These are phyloP conservation scores for Endothia cerciana DNA, from an alignment of 2,329 filamentous ascomycete genomes.

Conservation along the genomic window DNA sequence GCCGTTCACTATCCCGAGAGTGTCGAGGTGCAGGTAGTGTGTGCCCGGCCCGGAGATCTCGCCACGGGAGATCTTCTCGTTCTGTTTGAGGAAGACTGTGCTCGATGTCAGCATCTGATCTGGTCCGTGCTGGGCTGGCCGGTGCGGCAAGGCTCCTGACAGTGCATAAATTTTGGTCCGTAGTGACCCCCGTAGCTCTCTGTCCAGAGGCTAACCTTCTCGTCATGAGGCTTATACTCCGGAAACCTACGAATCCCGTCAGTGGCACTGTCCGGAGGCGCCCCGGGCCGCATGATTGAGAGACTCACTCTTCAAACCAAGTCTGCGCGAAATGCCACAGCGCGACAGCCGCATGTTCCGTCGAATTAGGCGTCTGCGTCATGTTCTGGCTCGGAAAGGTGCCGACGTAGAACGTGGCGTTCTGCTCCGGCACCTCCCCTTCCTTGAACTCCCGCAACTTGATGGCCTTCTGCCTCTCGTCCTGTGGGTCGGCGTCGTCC, in stretches of 20 bases:
- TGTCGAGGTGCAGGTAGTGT: slow-evolving; percentile 29
- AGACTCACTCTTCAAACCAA: slow-evolving; percentile 52
- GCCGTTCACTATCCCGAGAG: slow-evolving; percentile 27
- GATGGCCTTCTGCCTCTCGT: slow-evolving; percentile 33
- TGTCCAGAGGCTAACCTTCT: slow-evolving; percentile 39
- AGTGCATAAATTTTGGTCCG: slow-evolving; percentile 44
- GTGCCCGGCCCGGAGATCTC: slow-evolving; percentile 25
- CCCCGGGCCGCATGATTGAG: background rate
- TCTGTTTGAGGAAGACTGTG: slow-evolving; percentile 33
- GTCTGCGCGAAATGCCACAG: slow-evolving; percentile 60
- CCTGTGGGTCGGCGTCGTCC: slow-evolving; percentile 29
- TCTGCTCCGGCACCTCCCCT: slow-evolving; percentile 33
- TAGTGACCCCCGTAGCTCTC: slow-evolving; percentile 42
- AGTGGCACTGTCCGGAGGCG: background rate
- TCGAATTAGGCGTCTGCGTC: slow-evolving; percentile 49
- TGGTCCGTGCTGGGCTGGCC: slow-evolving; percentile 34
- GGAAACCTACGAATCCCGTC: slow-evolving; percentile 43
- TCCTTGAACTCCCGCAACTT: slow-evolving; percentile 17
- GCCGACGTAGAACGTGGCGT: slow-evolving; percentile 28
- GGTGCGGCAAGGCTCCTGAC: slow-evolving; percentile 11
- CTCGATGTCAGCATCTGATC: slow-evolving; percentile 3
- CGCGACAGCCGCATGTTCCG: slow-evolving; percentile 53
- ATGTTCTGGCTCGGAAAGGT: slow-evolving; percentile 54
- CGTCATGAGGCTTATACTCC: slow-evolving; percentile 49
- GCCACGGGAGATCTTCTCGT: slow-evolving; percentile 25